phyloP scores from a whole-genome alignment of 495 filamentous ascomycete species.

The Geopyxis carbonaria region DNA sequence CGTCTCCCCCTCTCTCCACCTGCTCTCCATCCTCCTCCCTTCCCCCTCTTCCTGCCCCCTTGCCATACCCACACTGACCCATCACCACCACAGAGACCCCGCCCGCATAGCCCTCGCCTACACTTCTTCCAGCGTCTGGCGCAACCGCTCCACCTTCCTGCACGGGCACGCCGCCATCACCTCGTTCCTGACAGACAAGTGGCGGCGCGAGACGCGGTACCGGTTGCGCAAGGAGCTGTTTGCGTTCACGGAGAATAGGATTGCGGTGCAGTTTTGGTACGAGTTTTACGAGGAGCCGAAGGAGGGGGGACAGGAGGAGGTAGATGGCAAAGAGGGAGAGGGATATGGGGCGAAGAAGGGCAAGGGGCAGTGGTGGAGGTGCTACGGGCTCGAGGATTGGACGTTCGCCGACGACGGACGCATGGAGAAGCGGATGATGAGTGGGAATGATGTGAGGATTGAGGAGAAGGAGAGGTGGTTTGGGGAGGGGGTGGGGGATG shows the following conservation, averaged over 20 bases:
- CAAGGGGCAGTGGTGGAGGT: constrained; percentile 83
- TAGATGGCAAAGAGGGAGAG: constrained; percentile 25
- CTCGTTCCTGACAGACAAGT: constrained; percentile 60
- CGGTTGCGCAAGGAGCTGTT: constrained; percentile 78
- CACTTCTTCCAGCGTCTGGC: constrained; percentile 63
- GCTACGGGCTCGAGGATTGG: constrained; percentile 86
- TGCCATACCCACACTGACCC: not conserved
- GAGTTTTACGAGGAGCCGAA: constrained; percentile 62
- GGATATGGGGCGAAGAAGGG: too few relatives aligned
- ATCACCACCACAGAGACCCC: constrained; percentile 8
- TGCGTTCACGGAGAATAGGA: constrained; percentile 46
- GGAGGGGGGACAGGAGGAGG: too few relatives aligned
- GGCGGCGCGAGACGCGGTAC: constrained; percentile 57
- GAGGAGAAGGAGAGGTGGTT: constrained; percentile 47
- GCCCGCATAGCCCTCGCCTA: constrained; percentile 52
- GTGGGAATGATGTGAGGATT: constrained; percentile 70
- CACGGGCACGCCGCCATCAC: constrained; percentile 50
- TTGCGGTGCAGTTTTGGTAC: constrained; percentile 53
- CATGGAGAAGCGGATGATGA: constrained; percentile 78
- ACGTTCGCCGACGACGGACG: constrained; percentile 63
- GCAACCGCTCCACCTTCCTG: constrained; percentile 59
- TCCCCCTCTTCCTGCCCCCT: not conserved
- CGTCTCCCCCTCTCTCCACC: too few relatives aligned
- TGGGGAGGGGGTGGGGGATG: constrained; percentile 53
- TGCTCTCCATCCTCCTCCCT: too few relatives aligned